phyloP scores from a whole-genome alignment of 441 rosid genomes.

The Omphalea diandra region DNA sequence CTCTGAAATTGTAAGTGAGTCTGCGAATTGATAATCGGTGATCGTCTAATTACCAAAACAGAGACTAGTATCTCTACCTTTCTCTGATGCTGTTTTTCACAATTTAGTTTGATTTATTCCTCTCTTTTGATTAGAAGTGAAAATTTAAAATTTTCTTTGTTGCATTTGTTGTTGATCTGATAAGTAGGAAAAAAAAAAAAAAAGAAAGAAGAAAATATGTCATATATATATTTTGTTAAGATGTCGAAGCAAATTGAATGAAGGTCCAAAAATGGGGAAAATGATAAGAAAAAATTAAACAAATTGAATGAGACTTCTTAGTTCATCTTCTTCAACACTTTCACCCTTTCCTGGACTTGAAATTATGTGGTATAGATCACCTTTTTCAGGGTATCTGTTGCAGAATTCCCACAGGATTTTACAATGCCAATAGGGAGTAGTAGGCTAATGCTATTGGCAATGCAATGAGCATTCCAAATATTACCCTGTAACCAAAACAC shows the following conservation, averaged over 20 bases:
- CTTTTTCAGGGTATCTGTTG: slow-evolving; percentile 12
- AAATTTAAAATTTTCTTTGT: background rate
- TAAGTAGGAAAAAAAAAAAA: background rate
- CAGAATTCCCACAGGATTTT: slow-evolving; percentile 18
- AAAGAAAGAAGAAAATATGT: background rate
- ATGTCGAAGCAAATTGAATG: slow-evolving; percentile 3
- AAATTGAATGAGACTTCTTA: slow-evolving; percentile 12
- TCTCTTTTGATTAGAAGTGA: background rate
- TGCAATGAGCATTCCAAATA: slow-evolving; percentile 73
- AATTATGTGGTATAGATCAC: background rate
- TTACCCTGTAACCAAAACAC: slow-evolving; percentile 53
- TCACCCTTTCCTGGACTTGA: slow-evolving; percentile 1
- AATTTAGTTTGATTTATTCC: background rate
- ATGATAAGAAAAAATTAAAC: slow-evolving; percentile 7
- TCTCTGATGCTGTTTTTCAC: background rate
- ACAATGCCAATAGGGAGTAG: slow-evolving; percentile 66
- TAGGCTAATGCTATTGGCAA: slow-evolving; percentile 74
- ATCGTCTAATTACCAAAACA: background rate
- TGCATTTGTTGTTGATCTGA: background rate
- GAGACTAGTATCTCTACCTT: background rate
- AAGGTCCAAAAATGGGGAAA: background rate
- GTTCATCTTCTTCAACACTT: slow-evolving; percentile 4
- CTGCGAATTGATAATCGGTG: background rate
- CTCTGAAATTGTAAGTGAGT: too few species aligned
- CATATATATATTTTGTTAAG: background rate